Evolutionary conservation across 495 filamentous ascomycete genomes (phyloP).

Genomic region (Aspergillus cavernicola): DNA sequence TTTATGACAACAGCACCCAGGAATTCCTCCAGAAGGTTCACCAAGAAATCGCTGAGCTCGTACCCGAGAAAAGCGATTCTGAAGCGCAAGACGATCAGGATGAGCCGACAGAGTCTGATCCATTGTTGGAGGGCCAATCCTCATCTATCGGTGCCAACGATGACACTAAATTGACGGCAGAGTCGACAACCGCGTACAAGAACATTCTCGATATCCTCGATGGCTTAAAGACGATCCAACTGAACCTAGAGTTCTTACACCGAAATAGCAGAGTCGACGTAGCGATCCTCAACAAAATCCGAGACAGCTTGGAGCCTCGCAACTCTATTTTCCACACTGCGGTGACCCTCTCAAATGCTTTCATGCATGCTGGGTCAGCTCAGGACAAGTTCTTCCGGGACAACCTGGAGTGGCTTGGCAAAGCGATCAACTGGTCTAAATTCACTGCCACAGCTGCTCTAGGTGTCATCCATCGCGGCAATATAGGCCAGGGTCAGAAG

Average conservation of each 20-base stretch:
- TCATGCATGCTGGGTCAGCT: conserved; percentile 99
- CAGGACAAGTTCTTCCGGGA: conserved; percentile 97
- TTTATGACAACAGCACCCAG: conserved; percentile 97
- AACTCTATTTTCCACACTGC: conserved; percentile 99
- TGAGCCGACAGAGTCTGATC: conserved; percentile 52
- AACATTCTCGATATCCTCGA: conserved; percentile 83
- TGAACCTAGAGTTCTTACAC: conserved; percentile 95
- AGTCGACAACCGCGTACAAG: conserved; percentile 60
- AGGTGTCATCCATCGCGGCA: conserved; percentile 94
- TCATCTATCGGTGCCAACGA: conserved; percentile 41
- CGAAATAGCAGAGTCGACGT: conserved; percentile 87
- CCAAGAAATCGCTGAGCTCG: conserved; percentile 66
- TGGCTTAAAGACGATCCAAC: conserved; percentile 85
- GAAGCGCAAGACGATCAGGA: conserved; percentile 43
- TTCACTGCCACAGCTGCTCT: conserved; percentile 97
- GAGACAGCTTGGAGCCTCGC: conserved; percentile 88
- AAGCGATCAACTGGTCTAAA: conserved; percentile 99
- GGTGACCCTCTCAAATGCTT: conserved; percentile 94
- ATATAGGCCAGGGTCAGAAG: conserved; percentile 87
- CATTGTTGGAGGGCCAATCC: conserved; percentile 46
- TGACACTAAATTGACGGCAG: conserved; percentile 35
- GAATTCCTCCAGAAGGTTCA: conserved; percentile 92
- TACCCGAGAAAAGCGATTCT: conserved; percentile 45
- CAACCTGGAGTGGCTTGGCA: conserved; percentile 96
- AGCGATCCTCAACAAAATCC: conserved; percentile 89